A percentile compares a stretch with the other conserved stretches of the same genome.
Evolutionary conservation across 257 asterid genomes (phyloP).

Genomic region (Cinchona pubescens): DNA sequence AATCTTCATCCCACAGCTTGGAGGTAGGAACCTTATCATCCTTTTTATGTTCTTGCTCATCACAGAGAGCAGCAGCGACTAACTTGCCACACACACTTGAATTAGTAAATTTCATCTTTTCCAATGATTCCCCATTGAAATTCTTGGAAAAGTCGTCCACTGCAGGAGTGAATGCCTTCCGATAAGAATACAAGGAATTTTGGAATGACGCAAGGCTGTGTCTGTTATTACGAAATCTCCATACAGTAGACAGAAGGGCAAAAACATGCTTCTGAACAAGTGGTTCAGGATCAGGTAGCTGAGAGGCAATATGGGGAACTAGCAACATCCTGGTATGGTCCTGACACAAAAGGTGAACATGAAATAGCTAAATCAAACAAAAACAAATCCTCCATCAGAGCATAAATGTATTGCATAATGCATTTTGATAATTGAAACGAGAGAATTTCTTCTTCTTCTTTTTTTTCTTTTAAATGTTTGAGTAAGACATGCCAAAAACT

Average conservation of each 20-base stretch:
- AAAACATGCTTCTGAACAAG: conserved; percentile 80
- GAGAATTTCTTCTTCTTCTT: too few species aligned
- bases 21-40: conserved; percentile 25
- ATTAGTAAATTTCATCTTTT: conserved; percentile 51
- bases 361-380: conserved; percentile 17
- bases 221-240: conserved; percentile 47
- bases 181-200: conserved; percentile 51
- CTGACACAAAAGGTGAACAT: conserved; percentile 42
- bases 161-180: conserved; percentile 26
- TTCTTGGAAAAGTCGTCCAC: conserved; percentile 23
- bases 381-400: not conserved
- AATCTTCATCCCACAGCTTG: conserved; percentile 40
- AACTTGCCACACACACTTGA: conserved; percentile 60
- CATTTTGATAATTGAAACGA: not conserved
- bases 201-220: conserved; percentile 28
- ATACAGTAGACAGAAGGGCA: conserved; percentile 65
- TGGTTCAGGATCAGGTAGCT: conserved; percentile 68
- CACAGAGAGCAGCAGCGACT: conserved; percentile 63
- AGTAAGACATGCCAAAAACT: not conserved
- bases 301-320: conserved; percentile 62
- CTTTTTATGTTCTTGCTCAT: conserved; percentile 26
- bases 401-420: not conserved
- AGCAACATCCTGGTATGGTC: conserved; percentile 71
- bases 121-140: conserved; percentile 30
- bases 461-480: too few species aligned